Evolutionary conservation across 805 yeast genomes (phyloP), one percentile per base, ranked within the genome.

Genomic region (Clavispora carvajalis): DNA sequence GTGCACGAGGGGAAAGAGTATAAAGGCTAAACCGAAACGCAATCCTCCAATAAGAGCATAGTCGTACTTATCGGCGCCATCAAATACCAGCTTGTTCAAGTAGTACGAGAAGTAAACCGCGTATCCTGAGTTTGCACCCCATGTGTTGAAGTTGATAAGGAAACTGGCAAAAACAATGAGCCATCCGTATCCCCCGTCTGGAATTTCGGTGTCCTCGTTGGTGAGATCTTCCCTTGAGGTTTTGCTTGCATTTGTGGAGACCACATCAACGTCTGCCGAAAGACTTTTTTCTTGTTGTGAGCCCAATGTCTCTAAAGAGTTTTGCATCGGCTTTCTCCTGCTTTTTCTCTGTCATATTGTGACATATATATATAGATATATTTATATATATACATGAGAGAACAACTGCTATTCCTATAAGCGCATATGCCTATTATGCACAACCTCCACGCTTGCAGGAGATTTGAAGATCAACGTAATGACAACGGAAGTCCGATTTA

Each of bases 121-220:
- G 54, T 71, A 84, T 3, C 81, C 83, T 6, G 78, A 64, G 47
- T 82, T 82, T 47, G 83, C 74, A 12, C 93, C 93, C 90, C 91
- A 84, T 0, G 86, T 75, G 28, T 74, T 67, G 47, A 79, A 73
- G 56, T 78, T 77, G 30, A 78, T 61, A 4, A 77, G 38, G 22
- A 69, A 62, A 3, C 76, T 71, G 11, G 79, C 76, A 12, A 74
- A 44, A 11, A 76, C 73, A 16, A 80, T 67, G 0, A 82, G 77
- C 84, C 87, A 80, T 2, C 85, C 87, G 41, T 76, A 73, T 2
- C 88, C 88, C 33, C 79, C 82, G 56, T 83, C 90, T 22, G 54
- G 49, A 7, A 47, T 51, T 6, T 37, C 47, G 17, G 4, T 10
- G 3, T 12, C 7, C 18, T 22, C 18, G 25, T 10, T 4, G 12